These are phyloP conservation scores for Achaetomiella virescens DNA, from an alignment of 495 filamentous ascomycete species.

Conservation along the genomic window DNA sequence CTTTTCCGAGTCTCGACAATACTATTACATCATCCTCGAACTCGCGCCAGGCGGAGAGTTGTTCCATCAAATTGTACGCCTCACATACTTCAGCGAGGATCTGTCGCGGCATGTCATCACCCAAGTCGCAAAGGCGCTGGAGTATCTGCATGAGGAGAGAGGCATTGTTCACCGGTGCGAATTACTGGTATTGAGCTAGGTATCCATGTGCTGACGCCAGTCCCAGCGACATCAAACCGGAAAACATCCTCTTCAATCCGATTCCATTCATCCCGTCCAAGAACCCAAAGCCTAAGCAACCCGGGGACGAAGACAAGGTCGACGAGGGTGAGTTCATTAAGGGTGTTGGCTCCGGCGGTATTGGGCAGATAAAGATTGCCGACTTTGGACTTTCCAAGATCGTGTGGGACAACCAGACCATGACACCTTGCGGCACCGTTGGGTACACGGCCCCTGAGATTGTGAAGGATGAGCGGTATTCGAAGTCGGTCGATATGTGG, in stretches of 20 bases:
- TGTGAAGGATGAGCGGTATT: conserved; percentile 97
- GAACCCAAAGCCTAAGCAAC: conserved; percentile 65
- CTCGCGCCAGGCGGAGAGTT: conserved; percentile 92
- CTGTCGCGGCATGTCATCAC: conserved; percentile 88
- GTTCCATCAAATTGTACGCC: conserved; percentile 96
- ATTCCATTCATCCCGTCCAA: conserved; percentile 74
- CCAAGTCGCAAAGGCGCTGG: conserved; percentile 87
- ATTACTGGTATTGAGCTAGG: not conserved
- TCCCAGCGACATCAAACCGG: conserved; percentile 91
- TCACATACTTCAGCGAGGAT: conserved; percentile 97
- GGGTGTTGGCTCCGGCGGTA: conserved; percentile 83
- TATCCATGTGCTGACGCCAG: conserved; percentile 5
- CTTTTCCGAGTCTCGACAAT: conserved; percentile 88
- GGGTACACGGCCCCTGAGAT: conserved; percentile 99
- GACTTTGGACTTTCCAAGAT: conserved; percentile 97
- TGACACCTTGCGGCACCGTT: conserved; percentile 97
- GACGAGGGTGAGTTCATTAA: conserved; percentile 92
- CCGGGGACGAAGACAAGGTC: conserved; percentile 93
- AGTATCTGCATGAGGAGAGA: conserved; percentile 89
- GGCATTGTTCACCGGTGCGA: conserved; percentile 91
- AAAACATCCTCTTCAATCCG: conserved; percentile 92
- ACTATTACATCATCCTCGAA: conserved; percentile 96
- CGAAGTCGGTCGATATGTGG: conserved; percentile 99
- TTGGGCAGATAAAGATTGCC: conserved; percentile 92
- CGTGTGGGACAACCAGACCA: conserved; percentile 97